A percentile compares a stretch with the other conserved stretches of the same genome.
These are phyloP conservation scores for Cercophora newfieldiana DNA, from an alignment of 495 filamentous ascomycete species.

Conservation along the genomic window DNA sequence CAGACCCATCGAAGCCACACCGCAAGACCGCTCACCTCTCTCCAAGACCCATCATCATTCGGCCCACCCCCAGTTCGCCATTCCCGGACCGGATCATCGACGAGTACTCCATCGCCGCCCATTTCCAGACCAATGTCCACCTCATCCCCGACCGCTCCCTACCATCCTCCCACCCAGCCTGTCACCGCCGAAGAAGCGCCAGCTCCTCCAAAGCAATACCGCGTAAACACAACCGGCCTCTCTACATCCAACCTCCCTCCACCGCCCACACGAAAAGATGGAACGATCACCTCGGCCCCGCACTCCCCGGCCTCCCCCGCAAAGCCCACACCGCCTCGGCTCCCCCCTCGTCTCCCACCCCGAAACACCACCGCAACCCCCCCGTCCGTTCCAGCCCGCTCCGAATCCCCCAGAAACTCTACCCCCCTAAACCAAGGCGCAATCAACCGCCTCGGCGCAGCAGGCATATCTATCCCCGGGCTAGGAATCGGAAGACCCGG, in stretches of 20 bases:
- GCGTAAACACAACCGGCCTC: conserved; percentile 68
- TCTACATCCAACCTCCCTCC: conserved; percentile 67
- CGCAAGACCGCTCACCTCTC: conserved; percentile 68
- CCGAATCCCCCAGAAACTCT: background rate
- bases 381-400: conserved; percentile 30
- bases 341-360: conserved; percentile 65
- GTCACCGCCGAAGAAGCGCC: conserved; percentile 41
- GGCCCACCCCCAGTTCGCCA: conserved; percentile 74
- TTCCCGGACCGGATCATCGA: conserved; percentile 18
- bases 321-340: conserved; percentile 54
- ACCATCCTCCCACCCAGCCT: background rate
- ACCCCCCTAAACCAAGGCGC: conserved; percentile 67
- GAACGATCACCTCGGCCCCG: conserved; percentile 17
- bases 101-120: conserved; percentile 9
- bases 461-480: conserved; percentile 80
- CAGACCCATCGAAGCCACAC: conserved; percentile 36
- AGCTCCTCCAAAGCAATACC: conserved; percentile 66
- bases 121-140: conserved; percentile 10
- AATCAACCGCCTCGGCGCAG: conserved; percentile 64
- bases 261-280: conserved; percentile 63
- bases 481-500: conserved; percentile 64
- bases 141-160: background rate
- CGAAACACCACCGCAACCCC: conserved; percentile 45
- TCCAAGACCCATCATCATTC: conserved; percentile 83
- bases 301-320: background rate